Percentiles rank a stretch among this genome's conserved stretches.
These are phyloP conservation scores for Dendrocalamus sinicus DNA, from an alignment of 176 grass and related monocot genomes.

Conservation along the genomic window DNA sequence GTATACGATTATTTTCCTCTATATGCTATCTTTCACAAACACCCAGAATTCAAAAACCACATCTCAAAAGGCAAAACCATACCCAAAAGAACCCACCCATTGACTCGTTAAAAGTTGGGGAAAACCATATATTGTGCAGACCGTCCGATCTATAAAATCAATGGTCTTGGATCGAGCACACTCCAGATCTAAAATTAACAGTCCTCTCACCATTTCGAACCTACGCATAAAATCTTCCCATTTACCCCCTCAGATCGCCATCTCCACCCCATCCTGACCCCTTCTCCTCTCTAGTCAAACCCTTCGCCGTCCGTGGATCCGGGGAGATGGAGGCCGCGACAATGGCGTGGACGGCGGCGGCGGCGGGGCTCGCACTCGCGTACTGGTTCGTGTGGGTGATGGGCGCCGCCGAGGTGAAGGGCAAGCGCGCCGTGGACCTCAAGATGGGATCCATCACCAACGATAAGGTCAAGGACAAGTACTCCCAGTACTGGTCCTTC, in stretches of 20 bases:
- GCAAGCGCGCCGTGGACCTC: slow-evolving; percentile 70
- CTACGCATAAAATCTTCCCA: slow-evolving; percentile 38
- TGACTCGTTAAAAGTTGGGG: too few relatives aligned
- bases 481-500: slow-evolving; percentile 82
- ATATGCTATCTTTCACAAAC: too few relatives aligned
- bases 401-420: slow-evolving; percentile 76
- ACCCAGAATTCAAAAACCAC: too few relatives aligned
- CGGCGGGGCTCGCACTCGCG: slow-evolving; percentile 38
- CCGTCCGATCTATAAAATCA: not conserved
- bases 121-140: not conserved
- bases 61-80: too few relatives aligned
- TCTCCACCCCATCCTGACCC: not conserved
- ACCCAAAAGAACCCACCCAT: too few relatives aligned
- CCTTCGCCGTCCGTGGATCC: slow-evolving; percentile 16
- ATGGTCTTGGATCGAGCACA: not conserved
- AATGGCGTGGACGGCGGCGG: slow-evolving; percentile 55
- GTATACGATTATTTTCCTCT: too few relatives aligned
- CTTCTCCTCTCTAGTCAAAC: slow-evolving; percentile 23
- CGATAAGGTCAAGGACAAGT: slow-evolving; percentile 71
- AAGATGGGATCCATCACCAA: slow-evolving; percentile 68
- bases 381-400: slow-evolving; percentile 91
- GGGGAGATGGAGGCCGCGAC: slow-evolving; percentile 59
- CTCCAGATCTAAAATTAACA: slow-evolving; percentile 27
- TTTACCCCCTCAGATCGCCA: slow-evolving; percentile 19
- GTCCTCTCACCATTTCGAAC: slow-evolving; percentile 23